A percentile compares a stretch with the other conserved stretches of the same genome.
phyloP scores from a whole-genome alignment of 2,329 filamentous ascomycete genomes.

The Bipolaris bicolor region DNA sequence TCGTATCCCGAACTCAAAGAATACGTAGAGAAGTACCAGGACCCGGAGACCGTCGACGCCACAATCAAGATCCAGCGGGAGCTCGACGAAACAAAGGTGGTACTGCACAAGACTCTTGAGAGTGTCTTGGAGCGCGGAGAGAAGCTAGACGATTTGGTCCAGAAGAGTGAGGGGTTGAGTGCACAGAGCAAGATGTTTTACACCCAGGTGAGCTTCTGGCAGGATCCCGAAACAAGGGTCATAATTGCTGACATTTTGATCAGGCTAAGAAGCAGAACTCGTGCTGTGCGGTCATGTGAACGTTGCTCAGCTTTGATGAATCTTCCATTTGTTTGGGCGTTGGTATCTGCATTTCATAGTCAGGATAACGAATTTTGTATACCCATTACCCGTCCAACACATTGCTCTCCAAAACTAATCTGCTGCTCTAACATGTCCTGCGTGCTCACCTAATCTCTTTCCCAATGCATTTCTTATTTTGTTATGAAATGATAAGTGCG shows the following conservation, averaged over 20 bases:
- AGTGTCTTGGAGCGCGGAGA: conserved; percentile 86
- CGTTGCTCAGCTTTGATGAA: conserved; percentile 3
- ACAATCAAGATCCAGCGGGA: conserved; percentile 97
- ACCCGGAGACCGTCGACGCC: conserved; percentile 86
- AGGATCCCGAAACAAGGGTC: neutral
- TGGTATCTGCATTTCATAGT: conserved; percentile 10
- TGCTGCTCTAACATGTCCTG: neutral
- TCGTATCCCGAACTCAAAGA: conserved; percentile 77
- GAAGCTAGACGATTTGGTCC: conserved; percentile 93
- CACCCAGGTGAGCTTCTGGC: conserved; percentile 64
- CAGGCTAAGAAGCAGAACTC: conserved; percentile 67
- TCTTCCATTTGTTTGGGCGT: conserved; percentile 2
- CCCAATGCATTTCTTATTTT: too few species aligned
- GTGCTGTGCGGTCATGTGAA: conserved; percentile 63
- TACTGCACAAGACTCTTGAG: conserved; percentile 96
- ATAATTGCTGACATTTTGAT: neutral
- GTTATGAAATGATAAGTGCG: too few species aligned
- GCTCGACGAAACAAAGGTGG: conserved; percentile 95
- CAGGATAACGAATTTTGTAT: conserved; percentile 5
- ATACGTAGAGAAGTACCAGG: conserved; percentile 80
- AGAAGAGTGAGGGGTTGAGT: conserved; percentile 90
- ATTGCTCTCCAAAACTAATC: neutral
- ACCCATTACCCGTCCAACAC: neutral
- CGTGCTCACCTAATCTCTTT: too few species aligned
- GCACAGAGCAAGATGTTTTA: conserved; percentile 98